These are phyloP conservation scores for Oryza glaberrima DNA, from an alignment of 176 grass and related monocot species.

Conservation along the genomic window DNA sequence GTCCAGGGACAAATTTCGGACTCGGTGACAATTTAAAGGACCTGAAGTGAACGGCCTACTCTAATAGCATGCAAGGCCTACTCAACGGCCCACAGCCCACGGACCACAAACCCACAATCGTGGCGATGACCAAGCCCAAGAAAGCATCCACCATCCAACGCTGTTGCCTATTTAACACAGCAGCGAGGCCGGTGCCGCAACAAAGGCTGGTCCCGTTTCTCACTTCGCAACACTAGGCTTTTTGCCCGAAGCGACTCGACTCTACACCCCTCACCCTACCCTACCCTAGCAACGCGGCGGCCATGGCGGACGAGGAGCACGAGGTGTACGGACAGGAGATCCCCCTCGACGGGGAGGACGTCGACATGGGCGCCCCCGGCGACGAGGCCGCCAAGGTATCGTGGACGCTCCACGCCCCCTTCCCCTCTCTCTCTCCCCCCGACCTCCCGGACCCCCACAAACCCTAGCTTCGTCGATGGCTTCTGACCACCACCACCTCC, in stretches of 20 bases:
- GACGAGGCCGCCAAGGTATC: constrained; percentile 55
- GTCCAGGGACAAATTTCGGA: too few species aligned
- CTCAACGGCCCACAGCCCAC: neutral
- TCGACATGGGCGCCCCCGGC: constrained; percentile 49
- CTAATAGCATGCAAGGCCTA: too few species aligned
- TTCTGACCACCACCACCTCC: neutral
- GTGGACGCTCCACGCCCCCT: too few species aligned
- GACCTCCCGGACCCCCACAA: neutral
- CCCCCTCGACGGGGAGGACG: constrained; percentile 68
- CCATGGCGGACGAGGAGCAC: constrained; percentile 74
- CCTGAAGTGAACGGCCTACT: too few species aligned
- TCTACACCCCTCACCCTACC: neutral
- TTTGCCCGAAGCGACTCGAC: neutral
- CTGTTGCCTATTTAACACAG: neutral
- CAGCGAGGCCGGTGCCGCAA: neutral
- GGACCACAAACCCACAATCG: too few species aligned
- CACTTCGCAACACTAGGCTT: neutral
- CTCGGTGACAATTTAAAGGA: too few species aligned
- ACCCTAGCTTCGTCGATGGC: constrained; percentile 37
- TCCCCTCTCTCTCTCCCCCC: too few species aligned
- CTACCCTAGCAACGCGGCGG: constrained; percentile 12
- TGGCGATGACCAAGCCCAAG: neutral
- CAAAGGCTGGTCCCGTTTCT: neutral
- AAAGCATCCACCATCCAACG: neutral
- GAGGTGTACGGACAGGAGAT: constrained; percentile 79